These are phyloP conservation scores for Colletotrichum horii DNA, from an alignment of 2,329 filamentous ascomycete species.

Conservation along the genomic window DNA sequence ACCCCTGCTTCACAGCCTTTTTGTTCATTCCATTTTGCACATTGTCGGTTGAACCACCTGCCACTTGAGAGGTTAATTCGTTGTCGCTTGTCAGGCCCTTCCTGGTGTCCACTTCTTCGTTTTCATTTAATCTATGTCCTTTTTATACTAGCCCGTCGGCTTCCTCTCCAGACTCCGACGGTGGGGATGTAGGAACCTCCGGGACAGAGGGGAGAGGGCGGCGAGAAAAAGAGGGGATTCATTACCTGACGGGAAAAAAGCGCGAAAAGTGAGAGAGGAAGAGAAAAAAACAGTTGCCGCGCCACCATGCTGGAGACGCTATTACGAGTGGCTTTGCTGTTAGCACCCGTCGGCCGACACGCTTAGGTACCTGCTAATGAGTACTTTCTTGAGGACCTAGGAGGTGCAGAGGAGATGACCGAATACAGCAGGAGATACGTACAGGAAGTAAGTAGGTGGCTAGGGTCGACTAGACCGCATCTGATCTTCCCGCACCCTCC, in stretches of 20 bases:
- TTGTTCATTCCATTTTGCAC: neutral
- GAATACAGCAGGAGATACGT: neutral
- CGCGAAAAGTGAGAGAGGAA: neutral
- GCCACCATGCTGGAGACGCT: conserved; percentile 8
- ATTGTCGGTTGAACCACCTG: neutral
- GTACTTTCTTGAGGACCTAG: neutral
- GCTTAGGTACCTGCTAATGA: neutral
- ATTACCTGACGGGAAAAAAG: neutral
- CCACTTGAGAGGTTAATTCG: neutral
- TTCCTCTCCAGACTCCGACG: neutral
- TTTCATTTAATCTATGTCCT: neutral
- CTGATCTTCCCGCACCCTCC: neutral
- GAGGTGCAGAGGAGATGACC: neutral
- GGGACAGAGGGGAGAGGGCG: neutral
- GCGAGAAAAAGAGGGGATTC: neutral
- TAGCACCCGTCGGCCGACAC: conserved; percentile 12
- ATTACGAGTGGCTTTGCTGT: conserved; percentile 12
- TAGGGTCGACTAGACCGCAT: neutral
- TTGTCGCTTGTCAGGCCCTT: neutral
- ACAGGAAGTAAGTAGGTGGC: neutral
- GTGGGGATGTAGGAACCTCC: neutral
- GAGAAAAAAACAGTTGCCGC: neutral
- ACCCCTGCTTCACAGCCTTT: neutral
- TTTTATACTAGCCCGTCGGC: neutral
- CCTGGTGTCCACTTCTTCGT: neutral